Evolutionary conservation across 306 rosid species (phyloP).

Genomic region (Notholithocarpus densiflorus): DNA sequence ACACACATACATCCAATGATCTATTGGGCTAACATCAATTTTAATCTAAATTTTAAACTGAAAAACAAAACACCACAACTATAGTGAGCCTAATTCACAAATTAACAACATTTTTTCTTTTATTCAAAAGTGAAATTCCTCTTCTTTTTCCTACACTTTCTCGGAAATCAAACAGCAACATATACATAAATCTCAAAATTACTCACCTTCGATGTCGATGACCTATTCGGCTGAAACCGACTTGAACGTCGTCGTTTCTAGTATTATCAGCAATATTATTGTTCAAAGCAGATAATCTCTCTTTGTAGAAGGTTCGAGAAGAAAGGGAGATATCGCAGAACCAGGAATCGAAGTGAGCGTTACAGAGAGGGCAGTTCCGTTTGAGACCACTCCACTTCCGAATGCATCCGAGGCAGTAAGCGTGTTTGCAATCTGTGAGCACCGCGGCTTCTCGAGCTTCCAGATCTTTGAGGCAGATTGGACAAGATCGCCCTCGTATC

Average conservation of each 20-base stretch:
- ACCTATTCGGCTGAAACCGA: background rate
- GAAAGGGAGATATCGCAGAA: conserved; percentile 35
- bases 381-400: conserved; percentile 52
- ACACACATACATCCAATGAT: too few relatives aligned
- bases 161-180: background rate
- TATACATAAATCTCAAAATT: background rate
- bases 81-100: background rate
- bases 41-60: too few relatives aligned
- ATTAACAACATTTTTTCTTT: background rate
- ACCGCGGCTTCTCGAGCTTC: conserved; percentile 38
- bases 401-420: conserved; percentile 49
- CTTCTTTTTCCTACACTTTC: background rate
- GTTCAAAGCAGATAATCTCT: conserved; percentile 20
- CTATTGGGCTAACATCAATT: too few relatives aligned
- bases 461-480: conserved; percentile 40
- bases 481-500: conserved; percentile 41
- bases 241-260: conserved; percentile 1
- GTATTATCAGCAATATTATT: background rate
- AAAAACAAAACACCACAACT: too few relatives aligned
- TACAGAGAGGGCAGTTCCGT: conserved; percentile 62
- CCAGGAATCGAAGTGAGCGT: conserved; percentile 49
- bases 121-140: background rate
- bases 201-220: conserved; percentile 24
- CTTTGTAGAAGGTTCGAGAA: conserved; percentile 29
- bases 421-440: conserved; percentile 41